Evolutionary conservation across 768 basidiomycete species (phyloP).

Genomic region (Asterophora parasitica): DNA sequence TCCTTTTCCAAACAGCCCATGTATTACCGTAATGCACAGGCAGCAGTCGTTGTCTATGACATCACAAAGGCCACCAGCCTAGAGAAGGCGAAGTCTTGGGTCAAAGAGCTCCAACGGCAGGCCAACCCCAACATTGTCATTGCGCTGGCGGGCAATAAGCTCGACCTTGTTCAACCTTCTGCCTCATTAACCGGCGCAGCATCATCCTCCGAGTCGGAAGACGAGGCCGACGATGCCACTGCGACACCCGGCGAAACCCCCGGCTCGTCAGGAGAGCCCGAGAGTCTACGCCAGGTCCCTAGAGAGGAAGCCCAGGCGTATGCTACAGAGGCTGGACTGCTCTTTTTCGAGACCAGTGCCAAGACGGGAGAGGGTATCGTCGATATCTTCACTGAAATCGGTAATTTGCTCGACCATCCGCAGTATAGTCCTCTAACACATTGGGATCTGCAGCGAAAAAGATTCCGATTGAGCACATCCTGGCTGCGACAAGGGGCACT

Average conservation of each 20-base stretch:
- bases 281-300: slow-evolving; percentile 83
- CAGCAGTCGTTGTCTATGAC: slow-evolving; percentile 97
- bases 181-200: slow-evolving; percentile 43
- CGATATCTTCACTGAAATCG: slow-evolving; percentile 98
- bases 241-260: slow-evolving; percentile 74
- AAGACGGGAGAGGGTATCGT: slow-evolving; percentile 96
- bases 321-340: slow-evolving; percentile 86
- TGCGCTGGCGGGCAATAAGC: slow-evolving; percentile 96
- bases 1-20: slow-evolving; percentile 60
- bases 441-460: slow-evolving; percentile 41
- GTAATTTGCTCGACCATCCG: slow-evolving; percentile 38
- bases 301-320: slow-evolving; percentile 95
- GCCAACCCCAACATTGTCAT: slow-evolving; percentile 99
- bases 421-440: background rate
- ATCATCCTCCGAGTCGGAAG: slow-evolving; percentile 67
- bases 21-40: slow-evolving; percentile 98
- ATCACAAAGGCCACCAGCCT: slow-evolving; percentile 93
- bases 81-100: slow-evolving; percentile 99
- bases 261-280: slow-evolving; percentile 51
- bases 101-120: slow-evolving; percentile 97
- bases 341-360: slow-evolving; percentile 97
- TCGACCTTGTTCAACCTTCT: slow-evolving; percentile 79
- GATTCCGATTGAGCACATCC: slow-evolving; percentile 85
- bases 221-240: slow-evolving; percentile 91
- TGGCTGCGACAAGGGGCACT: slow-evolving; percentile 75